A percentile compares a stretch with the other conserved stretches of the same genome.
Evolutionary conservation across 495 filamentous ascomycete genomes (phyloP).

Genomic region (Penicillium odoratum): DNA sequence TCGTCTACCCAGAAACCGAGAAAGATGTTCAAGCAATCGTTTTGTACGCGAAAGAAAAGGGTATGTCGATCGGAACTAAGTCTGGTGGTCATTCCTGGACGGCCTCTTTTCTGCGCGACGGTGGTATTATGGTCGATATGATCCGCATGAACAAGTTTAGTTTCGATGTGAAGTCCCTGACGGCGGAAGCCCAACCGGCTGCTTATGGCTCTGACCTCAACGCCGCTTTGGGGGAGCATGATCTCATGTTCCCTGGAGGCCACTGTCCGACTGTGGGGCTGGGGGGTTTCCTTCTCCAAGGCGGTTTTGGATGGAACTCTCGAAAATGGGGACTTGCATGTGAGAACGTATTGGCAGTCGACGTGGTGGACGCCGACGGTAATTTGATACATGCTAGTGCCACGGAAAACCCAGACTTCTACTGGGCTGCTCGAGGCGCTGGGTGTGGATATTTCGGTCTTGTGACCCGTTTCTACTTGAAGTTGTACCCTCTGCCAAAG

Average conservation of each 20-base stretch:
- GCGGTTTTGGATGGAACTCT: conserved; percentile 58
- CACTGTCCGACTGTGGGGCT: conserved; percentile 58
- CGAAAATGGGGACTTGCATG: conserved; percentile 57
- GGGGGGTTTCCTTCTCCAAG: conserved; percentile 54
- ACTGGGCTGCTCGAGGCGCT: conserved; percentile 51
- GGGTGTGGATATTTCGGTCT: conserved; percentile 53
- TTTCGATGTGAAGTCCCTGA: not conserved
- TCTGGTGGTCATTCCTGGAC: not conserved
- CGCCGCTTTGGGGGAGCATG: not conserved
- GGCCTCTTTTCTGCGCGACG: not conserved
- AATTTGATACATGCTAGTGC: conserved; percentile 34
- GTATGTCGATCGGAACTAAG: not conserved
- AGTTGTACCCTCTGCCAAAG: not conserved
- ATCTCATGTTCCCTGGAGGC: conserved; percentile 17
- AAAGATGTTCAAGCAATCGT: not conserved
- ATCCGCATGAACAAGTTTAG: not conserved
- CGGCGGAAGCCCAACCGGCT: not conserved
- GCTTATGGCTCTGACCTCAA: not conserved
- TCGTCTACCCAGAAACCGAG: not conserved
- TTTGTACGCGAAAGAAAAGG: not conserved
- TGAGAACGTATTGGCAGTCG: conserved; percentile 45
- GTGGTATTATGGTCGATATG: not conserved
- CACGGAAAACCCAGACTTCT: conserved; percentile 43
- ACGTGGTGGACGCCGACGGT: conserved; percentile 48
- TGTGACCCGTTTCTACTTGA: conserved; percentile 24